Evolutionary conservation across 2,329 filamentous ascomycete genomes (phyloP).

Genomic region (Orbilia ellipsospora): DNA sequence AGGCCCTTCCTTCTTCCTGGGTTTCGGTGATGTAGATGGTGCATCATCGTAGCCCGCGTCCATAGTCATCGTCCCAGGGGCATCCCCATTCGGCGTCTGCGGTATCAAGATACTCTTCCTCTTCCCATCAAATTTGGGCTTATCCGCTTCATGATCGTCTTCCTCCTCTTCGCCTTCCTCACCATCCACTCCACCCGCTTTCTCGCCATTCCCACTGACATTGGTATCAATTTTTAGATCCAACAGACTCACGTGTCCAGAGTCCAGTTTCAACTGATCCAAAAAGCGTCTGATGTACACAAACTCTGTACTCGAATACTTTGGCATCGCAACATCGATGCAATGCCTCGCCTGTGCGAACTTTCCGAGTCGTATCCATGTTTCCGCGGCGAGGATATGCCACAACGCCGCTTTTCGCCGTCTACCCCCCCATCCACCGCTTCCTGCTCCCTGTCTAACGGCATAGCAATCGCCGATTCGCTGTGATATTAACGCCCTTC

Average conservation of each 20-base stretch:
- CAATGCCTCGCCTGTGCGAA: conserved; percentile 81
- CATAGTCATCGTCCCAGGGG: conserved; percentile 51
- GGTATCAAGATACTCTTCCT: conserved; percentile 52
- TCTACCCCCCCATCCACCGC: conserved; percentile 75
- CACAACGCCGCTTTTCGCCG: conserved; percentile 88
- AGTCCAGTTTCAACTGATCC: conserved; percentile 50
- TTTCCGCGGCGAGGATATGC: conserved; percentile 83
- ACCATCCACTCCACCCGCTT: not conserved
- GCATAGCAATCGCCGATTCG: conserved; percentile 86
- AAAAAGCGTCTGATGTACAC: conserved; percentile 40
- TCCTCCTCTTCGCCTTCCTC: conserved; percentile 25
- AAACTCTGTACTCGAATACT: conserved; percentile 39
- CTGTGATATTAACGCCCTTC: conserved; percentile 85
- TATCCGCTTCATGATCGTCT: conserved; percentile 17
- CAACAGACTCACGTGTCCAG: conserved; percentile 41
- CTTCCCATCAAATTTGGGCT: conserved; percentile 51
- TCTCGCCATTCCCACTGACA: conserved; percentile 9
- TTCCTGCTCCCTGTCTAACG: conserved; percentile 70
- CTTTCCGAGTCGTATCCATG: conserved; percentile 82
- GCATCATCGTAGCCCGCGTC: conserved; percentile 27
- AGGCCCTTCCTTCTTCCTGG: not conserved
- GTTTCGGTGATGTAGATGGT: conserved; percentile 3
- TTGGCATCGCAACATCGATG: conserved; percentile 67
- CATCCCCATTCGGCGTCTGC: conserved; percentile 50
- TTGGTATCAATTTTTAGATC: conserved; percentile 44